A percentile compares a stretch with the other conserved stretches of the same genome.
Conservation (phyloP, 169 alveolate species). For the Plasmodium fragile region DNA sequence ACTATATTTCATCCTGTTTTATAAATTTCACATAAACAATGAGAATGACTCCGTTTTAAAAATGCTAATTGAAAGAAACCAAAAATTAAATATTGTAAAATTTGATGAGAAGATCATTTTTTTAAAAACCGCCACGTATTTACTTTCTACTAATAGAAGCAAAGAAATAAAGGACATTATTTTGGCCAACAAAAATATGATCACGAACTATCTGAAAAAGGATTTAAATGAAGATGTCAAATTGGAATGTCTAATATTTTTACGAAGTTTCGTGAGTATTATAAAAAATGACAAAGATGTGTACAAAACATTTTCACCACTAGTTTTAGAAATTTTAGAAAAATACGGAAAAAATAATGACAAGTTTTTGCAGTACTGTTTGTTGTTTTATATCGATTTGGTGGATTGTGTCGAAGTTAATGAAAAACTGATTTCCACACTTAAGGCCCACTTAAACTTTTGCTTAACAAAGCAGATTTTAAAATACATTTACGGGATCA, state of each 20-base stretch:
- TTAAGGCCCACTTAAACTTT: constrained; percentile 27
- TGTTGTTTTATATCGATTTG: constrained; percentile 39
- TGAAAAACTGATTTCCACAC: constrained; percentile 30
- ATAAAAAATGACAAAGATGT: constrained; percentile 72
- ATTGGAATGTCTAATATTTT: constrained; percentile 30
- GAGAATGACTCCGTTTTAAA: constrained; percentile 46
- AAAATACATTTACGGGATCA: constrained; percentile 39
- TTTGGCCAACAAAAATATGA: constrained; percentile 13
- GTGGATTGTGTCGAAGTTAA: constrained; percentile 33
- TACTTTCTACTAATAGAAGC: constrained; percentile 16
- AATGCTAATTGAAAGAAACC: constrained; percentile 24
- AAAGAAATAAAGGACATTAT: constrained; percentile 52
- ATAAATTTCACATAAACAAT: constrained; percentile 69
- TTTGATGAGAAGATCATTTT: constrained; percentile 62
- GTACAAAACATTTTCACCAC: constrained; percentile 25
- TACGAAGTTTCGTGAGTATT: constrained; percentile 1
- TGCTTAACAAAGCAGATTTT: constrained; percentile 59
- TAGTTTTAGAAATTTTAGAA: constrained; percentile 59
- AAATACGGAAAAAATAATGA: constrained; percentile 72
- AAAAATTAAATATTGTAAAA: constrained; percentile 54
- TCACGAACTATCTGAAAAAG: constrained; percentile 56
- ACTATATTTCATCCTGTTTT: constrained; percentile 40
- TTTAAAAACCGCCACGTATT: constrained; percentile 41
- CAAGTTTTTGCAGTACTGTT: constrained; percentile 23
- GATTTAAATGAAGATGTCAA: constrained; percentile 77